A percentile compares a stretch with the other conserved stretches of the same genome.
Conservation (phyloP, 768 basidiomycete genomes). For the Rhizopogon salebrosus region DNA sequence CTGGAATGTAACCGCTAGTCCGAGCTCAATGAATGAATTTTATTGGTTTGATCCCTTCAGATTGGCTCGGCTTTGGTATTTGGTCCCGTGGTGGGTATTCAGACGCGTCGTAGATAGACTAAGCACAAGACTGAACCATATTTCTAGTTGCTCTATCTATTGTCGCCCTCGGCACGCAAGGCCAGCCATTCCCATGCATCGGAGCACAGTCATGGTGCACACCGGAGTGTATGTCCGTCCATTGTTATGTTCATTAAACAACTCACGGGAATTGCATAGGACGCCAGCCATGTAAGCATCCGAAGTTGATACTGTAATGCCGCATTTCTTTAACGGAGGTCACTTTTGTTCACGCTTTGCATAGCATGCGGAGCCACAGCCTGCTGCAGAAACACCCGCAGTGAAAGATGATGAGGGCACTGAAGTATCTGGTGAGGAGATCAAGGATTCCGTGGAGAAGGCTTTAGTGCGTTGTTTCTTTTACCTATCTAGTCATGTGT, state of each 20-base stretch:
- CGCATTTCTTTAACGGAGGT: not conserved
- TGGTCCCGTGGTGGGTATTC: conserved; percentile 23
- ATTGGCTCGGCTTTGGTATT: conserved; percentile 28
- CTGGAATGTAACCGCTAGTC: not conserved
- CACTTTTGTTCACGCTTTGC: conserved; percentile 4
- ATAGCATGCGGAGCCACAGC: conserved; percentile 11
- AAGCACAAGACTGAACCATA: not conserved
- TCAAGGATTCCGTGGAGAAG: conserved; percentile 25
- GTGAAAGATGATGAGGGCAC: conserved; percentile 28
- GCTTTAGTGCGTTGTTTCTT: conserved; percentile 16
- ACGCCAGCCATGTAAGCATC: conserved; percentile 14
- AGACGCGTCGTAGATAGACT: not conserved
- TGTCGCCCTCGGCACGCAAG: conserved; percentile 25
- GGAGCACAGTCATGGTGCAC: conserved; percentile 10
- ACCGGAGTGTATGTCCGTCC: conserved; percentile 14
- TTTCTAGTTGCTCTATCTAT: conserved; percentile 24
- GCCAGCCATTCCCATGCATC: conserved; percentile 15
- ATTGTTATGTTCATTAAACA: not conserved
- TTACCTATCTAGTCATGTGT: not conserved
- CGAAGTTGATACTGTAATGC: not conserved
- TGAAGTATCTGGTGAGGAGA: conserved; percentile 20
- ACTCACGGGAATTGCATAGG: conserved; percentile 7
- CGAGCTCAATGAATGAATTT: not conserved
- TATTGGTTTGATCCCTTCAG: conserved; percentile 6
- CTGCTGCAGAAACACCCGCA: conserved; percentile 6